Percentiles rank a stretch among this genome's conserved stretches.
These are phyloP conservation scores for Geosmithia flava DNA, from an alignment of 2,329 filamentous ascomycete genomes.

Conservation along the genomic window DNA sequence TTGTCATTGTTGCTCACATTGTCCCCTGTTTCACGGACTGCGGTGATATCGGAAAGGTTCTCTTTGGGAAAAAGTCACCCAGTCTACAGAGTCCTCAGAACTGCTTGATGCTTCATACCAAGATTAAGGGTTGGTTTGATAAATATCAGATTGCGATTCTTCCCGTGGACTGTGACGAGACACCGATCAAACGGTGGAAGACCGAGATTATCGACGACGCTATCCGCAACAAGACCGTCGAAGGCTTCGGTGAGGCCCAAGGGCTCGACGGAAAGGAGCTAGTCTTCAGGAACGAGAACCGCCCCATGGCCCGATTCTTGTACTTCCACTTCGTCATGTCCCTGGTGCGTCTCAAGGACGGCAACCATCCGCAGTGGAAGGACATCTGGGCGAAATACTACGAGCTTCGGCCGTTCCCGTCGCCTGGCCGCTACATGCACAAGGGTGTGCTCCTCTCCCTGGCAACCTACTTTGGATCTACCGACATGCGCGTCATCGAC, in stretches of 20 bases:
- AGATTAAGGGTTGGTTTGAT: neutral
- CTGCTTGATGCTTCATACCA: neutral
- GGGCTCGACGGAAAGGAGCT: conserved; percentile 2
- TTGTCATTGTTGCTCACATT: no score
- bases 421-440: conserved; percentile 8
- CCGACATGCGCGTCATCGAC: neutral
- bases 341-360: conserved; percentile 8
- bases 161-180: neutral
- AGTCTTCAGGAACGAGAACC: conserved; percentile 6
- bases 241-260: neutral
- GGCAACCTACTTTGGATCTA: neutral
- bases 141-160: neutral
- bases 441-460: conserved; percentile 8
- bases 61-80: neutral
- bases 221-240: neutral
- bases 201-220: neutral
- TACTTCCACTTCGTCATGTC: conserved; percentile 13
- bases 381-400: conserved; percentile 9
- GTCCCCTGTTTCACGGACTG: neutral
- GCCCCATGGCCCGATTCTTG: conserved; percentile 8
- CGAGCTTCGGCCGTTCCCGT: conserved; percentile 8
- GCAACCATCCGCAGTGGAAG: conserved; percentile 5
- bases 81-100: neutral
- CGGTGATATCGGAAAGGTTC: neutral
- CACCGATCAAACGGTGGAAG: neutral